A percentile compares a stretch with the other conserved stretches of the same genome.
These are phyloP conservation scores for Beta lomatogona DNA, from an alignment of 179 eudicot species.

Conservation along the genomic window DNA sequence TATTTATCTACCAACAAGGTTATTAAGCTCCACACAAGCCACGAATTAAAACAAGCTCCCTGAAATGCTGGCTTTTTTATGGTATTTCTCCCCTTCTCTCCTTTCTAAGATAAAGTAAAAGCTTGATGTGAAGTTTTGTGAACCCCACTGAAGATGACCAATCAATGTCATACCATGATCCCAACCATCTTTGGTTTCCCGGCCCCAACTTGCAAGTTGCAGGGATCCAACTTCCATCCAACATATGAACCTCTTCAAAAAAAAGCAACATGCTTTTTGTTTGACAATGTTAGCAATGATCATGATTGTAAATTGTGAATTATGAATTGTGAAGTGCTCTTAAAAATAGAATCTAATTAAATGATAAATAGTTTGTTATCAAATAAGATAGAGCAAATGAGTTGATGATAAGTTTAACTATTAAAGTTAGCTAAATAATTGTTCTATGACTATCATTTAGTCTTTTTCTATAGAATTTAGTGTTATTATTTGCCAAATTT, in stretches of 20 bases:
- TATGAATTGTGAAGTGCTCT: neutral
- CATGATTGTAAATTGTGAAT: too few relatives aligned
- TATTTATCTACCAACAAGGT: neutral
- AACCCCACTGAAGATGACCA: slow-evolving; percentile 13
- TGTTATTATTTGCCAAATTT: too few relatives aligned
- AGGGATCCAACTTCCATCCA: slow-evolving; percentile 10
- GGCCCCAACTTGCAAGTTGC: slow-evolving; percentile 10
- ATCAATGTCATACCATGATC: slow-evolving; percentile 14
- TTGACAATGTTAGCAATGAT: neutral
- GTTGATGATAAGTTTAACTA: too few relatives aligned
- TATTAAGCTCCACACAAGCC: neutral
- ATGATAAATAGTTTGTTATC: too few relatives aligned
- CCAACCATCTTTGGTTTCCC: slow-evolving; percentile 1
- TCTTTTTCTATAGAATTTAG: too few relatives aligned
- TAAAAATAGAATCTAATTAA: neutral
- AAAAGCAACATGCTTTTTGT: slow-evolving; percentile 4
- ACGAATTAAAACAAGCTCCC: slow-evolving; percentile 1
- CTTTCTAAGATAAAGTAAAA: neutral
- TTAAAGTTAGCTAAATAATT: too few relatives aligned
- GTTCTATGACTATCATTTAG: too few relatives aligned
- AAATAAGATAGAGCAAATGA: too few relatives aligned
- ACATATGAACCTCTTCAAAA: neutral
- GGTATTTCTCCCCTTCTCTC: neutral
- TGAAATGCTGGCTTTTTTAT: slow-evolving; percentile 11
- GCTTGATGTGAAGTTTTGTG: slow-evolving; percentile 16